phyloP scores from a whole-genome alignment of 192 early-diverging fungal species.

The Paraglomus occultum region DNA sequence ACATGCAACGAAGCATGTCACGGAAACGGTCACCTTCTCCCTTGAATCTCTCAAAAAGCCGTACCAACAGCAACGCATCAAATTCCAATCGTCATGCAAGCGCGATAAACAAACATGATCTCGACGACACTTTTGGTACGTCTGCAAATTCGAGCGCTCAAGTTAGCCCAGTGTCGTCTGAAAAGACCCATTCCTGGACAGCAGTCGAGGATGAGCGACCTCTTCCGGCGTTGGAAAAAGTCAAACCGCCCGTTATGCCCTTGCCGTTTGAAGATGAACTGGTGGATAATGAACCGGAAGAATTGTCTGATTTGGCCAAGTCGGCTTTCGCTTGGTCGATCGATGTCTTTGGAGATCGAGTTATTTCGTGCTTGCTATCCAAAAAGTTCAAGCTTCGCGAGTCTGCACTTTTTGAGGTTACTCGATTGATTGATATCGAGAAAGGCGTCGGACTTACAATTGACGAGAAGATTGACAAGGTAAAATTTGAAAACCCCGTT shows the following conservation, averaged over 20 bases:
- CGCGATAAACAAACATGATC: not conserved
- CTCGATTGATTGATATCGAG: slow-evolving; percentile 34
- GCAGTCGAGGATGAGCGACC: slow-evolving; percentile 10
- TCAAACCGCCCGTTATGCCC: not conserved
- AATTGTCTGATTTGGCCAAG: slow-evolving; percentile 36
- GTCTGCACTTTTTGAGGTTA: slow-evolving; percentile 52
- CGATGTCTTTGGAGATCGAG: slow-evolving; percentile 44
- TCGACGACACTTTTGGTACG: not conserved
- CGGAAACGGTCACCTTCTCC: not conserved
- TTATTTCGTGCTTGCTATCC: slow-evolving; percentile 50
- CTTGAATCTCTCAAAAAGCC: slow-evolving; percentile 11
- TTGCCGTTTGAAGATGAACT: not conserved
- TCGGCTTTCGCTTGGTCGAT: slow-evolving; percentile 39
- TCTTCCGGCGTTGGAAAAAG: not conserved
- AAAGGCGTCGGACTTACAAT: slow-evolving; percentile 35
- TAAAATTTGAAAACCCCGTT: not conserved
- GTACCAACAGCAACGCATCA: slow-evolving; percentile 24
- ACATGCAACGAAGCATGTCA: too few relatives aligned
- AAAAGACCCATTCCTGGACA: not conserved
- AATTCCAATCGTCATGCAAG: not conserved
- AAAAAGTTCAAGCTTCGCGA: slow-evolving; percentile 52
- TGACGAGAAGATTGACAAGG: slow-evolving; percentile 32
- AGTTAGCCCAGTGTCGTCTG: not conserved
- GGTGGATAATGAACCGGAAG: slow-evolving; percentile 19
- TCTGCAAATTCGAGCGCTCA: not conserved